Evolutionary conservation across 31 red algal species (phyloP).

Genomic region (Endocladia muricata): DNA sequence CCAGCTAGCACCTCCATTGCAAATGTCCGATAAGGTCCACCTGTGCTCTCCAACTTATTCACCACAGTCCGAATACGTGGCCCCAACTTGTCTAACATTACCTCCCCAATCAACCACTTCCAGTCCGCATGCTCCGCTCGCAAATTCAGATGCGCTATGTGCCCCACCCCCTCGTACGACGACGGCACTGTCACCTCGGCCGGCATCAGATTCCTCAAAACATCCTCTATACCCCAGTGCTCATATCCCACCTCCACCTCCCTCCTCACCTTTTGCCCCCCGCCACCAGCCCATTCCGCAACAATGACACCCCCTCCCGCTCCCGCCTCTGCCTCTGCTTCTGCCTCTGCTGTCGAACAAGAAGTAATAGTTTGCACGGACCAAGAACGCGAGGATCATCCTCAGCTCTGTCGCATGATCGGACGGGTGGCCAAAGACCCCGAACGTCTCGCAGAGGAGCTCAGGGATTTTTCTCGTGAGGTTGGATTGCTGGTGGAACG

Average conservation of each 20-base stretch:
- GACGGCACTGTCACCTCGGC: constrained; percentile 50
- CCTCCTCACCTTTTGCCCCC: neutral
- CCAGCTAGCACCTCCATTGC: constrained; percentile 87
- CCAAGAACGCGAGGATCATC: too few species aligned
- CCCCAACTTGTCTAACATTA: constrained; percentile 75
- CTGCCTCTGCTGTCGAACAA: too few species aligned
- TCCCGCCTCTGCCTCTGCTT: neutral
- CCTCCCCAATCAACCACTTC: constrained; percentile 64
- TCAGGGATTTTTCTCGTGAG: too few species aligned
- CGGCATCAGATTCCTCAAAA: constrained; percentile 53
- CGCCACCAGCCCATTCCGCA: neutral
- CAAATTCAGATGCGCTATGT: constrained; percentile 91
- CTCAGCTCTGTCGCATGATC: too few species aligned
- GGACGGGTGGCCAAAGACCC: too few species aligned
- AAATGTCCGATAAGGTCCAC: constrained; percentile 94
- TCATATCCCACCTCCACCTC: constrained; percentile 48
- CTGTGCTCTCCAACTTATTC: constrained; percentile 82
- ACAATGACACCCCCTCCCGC: neutral
- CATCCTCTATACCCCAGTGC: constrained; percentile 47
- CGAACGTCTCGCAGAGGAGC: too few species aligned
- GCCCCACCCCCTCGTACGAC: constrained; percentile 81
- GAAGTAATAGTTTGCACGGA: too few species aligned
- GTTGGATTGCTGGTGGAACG: too few species aligned
- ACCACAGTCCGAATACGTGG: constrained; percentile 78
- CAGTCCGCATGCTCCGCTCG: constrained; percentile 60